Evolutionary conservation across 2,329 filamentous ascomycete species (phyloP).

Genomic region (Colletotrichum abscissum): DNA sequence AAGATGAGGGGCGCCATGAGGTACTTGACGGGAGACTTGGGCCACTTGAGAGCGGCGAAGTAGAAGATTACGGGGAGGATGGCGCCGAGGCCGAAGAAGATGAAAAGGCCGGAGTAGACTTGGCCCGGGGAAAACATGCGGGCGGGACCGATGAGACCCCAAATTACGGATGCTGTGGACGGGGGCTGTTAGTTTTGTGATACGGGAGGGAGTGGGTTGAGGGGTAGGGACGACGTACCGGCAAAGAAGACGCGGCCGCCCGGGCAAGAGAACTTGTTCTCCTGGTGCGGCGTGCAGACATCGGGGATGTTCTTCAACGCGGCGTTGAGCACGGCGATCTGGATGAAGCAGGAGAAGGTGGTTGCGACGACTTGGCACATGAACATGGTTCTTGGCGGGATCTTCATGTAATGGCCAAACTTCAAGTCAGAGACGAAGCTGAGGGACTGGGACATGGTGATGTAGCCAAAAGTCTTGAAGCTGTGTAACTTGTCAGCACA

Average conservation of each 20-base stretch:
- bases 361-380: conserved; percentile 74
- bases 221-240: conserved; percentile 48
- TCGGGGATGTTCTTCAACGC: conserved; percentile 70
- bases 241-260: conserved; percentile 74
- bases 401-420: conserved; percentile 80
- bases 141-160: conserved; percentile 73
- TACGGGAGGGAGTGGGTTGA: too few relatives aligned
- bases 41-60: conserved; percentile 60
- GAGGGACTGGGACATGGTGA: conserved; percentile 73
- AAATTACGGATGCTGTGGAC: conserved; percentile 70
- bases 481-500: conserved; percentile 46
- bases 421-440: conserved; percentile 75
- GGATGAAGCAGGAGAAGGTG: conserved; percentile 73
- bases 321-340: conserved; percentile 73
- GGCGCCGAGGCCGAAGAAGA: conserved; percentile 70
- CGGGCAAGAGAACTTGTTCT: conserved; percentile 71
- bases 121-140: conserved; percentile 73
- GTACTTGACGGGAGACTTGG: conserved; percentile 60
- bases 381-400: conserved; percentile 75
- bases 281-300: conserved; percentile 69
- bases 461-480: conserved; percentile 73
- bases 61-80: conserved; percentile 64
- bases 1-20: conserved; percentile 73
- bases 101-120: conserved; percentile 70
- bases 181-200: neutral